These are phyloP conservation scores for Ogataea pini DNA, from an alignment of 805 yeast genomes.

Conservation along the genomic window DNA sequence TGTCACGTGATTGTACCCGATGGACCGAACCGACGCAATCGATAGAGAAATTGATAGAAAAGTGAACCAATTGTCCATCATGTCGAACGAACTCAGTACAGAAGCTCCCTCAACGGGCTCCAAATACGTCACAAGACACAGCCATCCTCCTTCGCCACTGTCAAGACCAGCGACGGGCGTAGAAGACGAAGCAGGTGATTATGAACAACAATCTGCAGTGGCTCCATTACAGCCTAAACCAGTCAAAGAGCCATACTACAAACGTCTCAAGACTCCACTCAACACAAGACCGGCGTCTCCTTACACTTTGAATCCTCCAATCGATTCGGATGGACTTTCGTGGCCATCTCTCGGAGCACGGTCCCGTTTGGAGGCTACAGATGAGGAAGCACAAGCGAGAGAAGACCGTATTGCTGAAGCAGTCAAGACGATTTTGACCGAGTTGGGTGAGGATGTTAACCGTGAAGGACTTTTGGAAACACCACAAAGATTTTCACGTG, in stretches of 20 bases:
- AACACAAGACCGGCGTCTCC: slow-evolving; percentile 82
- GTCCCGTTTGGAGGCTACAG: slow-evolving; percentile 64
- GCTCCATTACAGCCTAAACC: slow-evolving; percentile 33
- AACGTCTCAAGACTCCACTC: slow-evolving; percentile 53
- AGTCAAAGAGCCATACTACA: slow-evolving; percentile 37
- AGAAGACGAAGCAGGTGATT: slow-evolving; percentile 8
- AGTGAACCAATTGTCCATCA: slow-evolving; percentile 13
- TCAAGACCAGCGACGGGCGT: slow-evolving; percentile 24
- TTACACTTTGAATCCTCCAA: slow-evolving; percentile 78
- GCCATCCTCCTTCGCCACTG: slow-evolving; percentile 27
- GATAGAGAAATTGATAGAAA: slow-evolving; percentile 26
- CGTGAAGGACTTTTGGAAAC: slow-evolving; percentile 93
- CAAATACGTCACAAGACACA: slow-evolving; percentile 8
- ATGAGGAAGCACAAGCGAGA: slow-evolving; percentile 64
- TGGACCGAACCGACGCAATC: slow-evolving; percentile 16
- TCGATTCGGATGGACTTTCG: slow-evolving; percentile 86
- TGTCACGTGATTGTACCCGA: neutral
- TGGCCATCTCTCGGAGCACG: slow-evolving; percentile 94
- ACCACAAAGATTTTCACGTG: slow-evolving; percentile 94
- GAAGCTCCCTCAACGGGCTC: neutral
- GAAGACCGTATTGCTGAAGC: slow-evolving; percentile 82
- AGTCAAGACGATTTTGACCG: slow-evolving; percentile 71
- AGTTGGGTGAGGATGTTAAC: slow-evolving; percentile 86
- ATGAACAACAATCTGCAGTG: slow-evolving; percentile 1
- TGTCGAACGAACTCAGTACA: slow-evolving; percentile 5